phyloP scores from a whole-genome alignment of 805 yeast species.

The Saturnispora mendoncae region DNA sequence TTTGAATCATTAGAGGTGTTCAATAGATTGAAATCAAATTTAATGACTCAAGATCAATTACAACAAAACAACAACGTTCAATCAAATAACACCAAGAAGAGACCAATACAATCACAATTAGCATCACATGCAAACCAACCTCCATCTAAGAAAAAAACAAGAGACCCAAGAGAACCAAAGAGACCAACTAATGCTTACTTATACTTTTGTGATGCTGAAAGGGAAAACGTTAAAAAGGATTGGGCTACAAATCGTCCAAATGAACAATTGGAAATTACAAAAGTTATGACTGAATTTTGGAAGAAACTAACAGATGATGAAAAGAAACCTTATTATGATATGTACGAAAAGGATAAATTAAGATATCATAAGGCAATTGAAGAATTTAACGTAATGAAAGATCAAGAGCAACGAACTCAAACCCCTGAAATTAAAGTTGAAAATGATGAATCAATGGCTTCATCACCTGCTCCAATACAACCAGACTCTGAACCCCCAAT shows the following conservation, averaged over 20 bases:
- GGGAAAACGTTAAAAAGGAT: slow-evolving; percentile 57
- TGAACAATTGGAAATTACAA: slow-evolving; percentile 56
- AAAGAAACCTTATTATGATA: slow-evolving; percentile 61
- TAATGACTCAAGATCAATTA: background rate
- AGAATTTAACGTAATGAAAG: slow-evolving; percentile 27
- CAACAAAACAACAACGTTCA: background rate
- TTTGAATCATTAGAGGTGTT: slow-evolving; percentile 2
- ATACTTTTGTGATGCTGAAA: slow-evolving; percentile 78
- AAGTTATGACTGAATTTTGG: slow-evolving; percentile 81
- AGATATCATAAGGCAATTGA: slow-evolving; percentile 70
- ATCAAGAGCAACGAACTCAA: slow-evolving; percentile 11
- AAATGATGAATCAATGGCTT: slow-evolving; percentile 4
- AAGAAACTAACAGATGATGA: slow-evolving; percentile 59
- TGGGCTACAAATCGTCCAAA: slow-evolving; percentile 46
- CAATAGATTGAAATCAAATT: background rate
- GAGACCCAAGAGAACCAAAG: slow-evolving; percentile 82
- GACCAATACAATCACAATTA: background rate
- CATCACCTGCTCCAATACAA: slow-evolving; percentile 1
- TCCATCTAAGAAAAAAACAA: slow-evolving; percentile 29
- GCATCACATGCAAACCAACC: slow-evolving; percentile 17
- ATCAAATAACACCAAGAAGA: background rate
- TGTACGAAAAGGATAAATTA: slow-evolving; percentile 69
- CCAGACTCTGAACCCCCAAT: background rate
- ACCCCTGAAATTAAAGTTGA: slow-evolving; percentile 4
- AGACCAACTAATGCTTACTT: slow-evolving; percentile 87